Percentiles rank a stretch among this genome's conserved stretches.
phyloP scores from a whole-genome alignment of 2,329 filamentous ascomycete genomes.

The Neobulgaria alba region DNA sequence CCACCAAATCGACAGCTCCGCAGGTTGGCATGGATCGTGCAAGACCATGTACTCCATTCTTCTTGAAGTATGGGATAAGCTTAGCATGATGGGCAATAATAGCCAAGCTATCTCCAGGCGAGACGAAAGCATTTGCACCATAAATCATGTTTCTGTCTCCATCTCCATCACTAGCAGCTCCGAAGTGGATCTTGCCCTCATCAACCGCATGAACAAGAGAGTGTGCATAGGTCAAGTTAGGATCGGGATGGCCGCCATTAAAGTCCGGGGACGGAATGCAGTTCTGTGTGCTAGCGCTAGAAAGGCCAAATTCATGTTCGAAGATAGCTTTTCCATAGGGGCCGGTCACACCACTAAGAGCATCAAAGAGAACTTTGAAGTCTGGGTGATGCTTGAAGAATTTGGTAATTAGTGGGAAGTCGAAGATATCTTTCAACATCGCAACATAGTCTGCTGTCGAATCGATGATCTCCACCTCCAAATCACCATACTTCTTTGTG shows the following conservation, averaged over 20 bases:
- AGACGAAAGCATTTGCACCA: slow-evolving; percentile 91
- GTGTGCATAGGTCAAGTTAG: slow-evolving; percentile 94
- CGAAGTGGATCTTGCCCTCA: slow-evolving; percentile 85
- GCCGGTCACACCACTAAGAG: slow-evolving; percentile 87
- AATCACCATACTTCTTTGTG: slow-evolving; percentile 69
- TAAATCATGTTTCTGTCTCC: slow-evolving; percentile 99
- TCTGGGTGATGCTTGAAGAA: slow-evolving; percentile 82
- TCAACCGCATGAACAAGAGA: slow-evolving; percentile 91
- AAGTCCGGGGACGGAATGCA: slow-evolving; percentile 90
- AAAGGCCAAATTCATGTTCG: slow-evolving; percentile 81
- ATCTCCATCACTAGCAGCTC: slow-evolving; percentile 91
- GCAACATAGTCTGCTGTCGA: slow-evolving; percentile 84
- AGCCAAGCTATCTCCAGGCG: slow-evolving; percentile 90
- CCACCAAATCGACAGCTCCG: slow-evolving; percentile 89
- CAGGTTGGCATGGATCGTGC: slow-evolving; percentile 97
- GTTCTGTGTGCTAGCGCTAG: slow-evolving; percentile 74
- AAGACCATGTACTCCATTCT: slow-evolving; percentile 90
- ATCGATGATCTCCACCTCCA: slow-evolving; percentile 94
- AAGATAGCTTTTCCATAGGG: slow-evolving; percentile 95
- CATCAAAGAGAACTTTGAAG: slow-evolving; percentile 97
- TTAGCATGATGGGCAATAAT: slow-evolving; percentile 97
- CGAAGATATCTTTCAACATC: slow-evolving; percentile 98
- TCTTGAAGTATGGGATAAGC: slow-evolving; percentile 96
- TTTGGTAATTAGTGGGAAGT: slow-evolving; percentile 90
- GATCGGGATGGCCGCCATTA: slow-evolving; percentile 93